phyloP scores from a whole-genome alignment of 768 basidiomycete species.

The Macrolepiota fuliginosa region DNA sequence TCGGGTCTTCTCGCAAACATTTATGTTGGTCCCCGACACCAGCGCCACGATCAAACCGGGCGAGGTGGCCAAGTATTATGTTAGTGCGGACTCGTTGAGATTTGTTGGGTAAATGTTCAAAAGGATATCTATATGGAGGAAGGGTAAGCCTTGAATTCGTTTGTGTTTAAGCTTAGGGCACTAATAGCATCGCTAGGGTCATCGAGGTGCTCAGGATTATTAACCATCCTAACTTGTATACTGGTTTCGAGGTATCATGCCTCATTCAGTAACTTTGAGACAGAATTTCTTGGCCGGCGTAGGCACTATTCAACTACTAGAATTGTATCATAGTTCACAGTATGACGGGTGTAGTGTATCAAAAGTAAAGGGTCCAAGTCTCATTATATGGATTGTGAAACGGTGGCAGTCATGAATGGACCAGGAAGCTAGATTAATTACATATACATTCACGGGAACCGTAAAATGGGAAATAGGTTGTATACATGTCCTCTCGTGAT shows the following conservation, averaged over 20 bases:
- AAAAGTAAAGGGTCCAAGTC: background rate
- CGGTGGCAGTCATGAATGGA: background rate
- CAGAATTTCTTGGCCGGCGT: too few relatives aligned
- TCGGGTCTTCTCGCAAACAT: slow-evolving; percentile 85
- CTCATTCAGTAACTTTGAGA: too few relatives aligned
- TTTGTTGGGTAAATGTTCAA: slow-evolving; percentile 63
- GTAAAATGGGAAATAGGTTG: background rate
- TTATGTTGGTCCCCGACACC: slow-evolving; percentile 79
- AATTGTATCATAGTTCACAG: background rate
- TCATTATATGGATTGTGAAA: background rate
- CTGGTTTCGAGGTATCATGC: too few relatives aligned
- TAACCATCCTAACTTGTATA: too few relatives aligned
- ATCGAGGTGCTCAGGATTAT: background rate
- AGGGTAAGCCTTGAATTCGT: background rate
- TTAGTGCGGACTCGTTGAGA: slow-evolving; percentile 75
- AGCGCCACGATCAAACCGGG: slow-evolving; percentile 62
- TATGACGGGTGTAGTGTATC: background rate
- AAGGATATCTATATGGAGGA: background rate
- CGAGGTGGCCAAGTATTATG: slow-evolving; percentile 79
- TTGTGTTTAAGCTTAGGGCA: background rate
- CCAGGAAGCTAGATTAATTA: background rate
- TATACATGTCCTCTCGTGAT: slow-evolving; percentile 6
- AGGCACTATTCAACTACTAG: too few relatives aligned
- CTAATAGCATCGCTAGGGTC: background rate
- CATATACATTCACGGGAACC: slow-evolving; percentile 5